These are phyloP conservation scores for Boechera retrofracta DNA, from an alignment of 345 rosid species.

Conservation along the genomic window DNA sequence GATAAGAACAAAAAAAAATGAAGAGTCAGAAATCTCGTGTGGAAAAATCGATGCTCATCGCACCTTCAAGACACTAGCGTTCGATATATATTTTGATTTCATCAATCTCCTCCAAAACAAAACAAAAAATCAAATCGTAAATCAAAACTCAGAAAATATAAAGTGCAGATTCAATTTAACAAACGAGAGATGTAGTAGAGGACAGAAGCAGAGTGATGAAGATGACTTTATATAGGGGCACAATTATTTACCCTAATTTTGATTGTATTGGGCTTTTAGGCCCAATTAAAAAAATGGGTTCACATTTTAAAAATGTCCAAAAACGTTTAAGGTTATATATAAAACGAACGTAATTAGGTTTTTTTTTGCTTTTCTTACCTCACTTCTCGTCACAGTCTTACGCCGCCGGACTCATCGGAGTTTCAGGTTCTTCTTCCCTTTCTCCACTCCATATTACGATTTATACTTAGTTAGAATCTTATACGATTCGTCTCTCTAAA, in stretches of 20 bases:
- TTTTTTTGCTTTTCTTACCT: not conserved
- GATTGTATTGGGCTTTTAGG: conserved; percentile 18
- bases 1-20: not conserved
- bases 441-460: not conserved
- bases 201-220: not conserved
- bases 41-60: conserved; percentile 38
- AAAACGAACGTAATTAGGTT: not conserved
- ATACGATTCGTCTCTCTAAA: not conserved
- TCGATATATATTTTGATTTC: conserved; percentile 30
- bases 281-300: conserved; percentile 13
- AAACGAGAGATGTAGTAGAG: not conserved
- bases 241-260: conserved; percentile 17
- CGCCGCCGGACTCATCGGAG: conserved; percentile 33
- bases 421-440: conserved; percentile 24
- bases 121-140: too few species aligned
- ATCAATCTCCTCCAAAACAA: conserved; percentile 24
- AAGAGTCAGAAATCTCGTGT: conserved; percentile 46
- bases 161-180: not conserved
- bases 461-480: not conserved
- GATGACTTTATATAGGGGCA: conserved; percentile 12
- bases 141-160: not conserved
- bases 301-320: not conserved
- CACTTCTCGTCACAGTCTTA: conserved; percentile 21
- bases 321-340: conserved; percentile 7
- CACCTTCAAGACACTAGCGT: conserved; percentile 13